These are phyloP conservation scores for Colletotrichum sp. DNA, from an alignment of 2,329 filamentous ascomycete genomes.

Conservation along the genomic window DNA sequence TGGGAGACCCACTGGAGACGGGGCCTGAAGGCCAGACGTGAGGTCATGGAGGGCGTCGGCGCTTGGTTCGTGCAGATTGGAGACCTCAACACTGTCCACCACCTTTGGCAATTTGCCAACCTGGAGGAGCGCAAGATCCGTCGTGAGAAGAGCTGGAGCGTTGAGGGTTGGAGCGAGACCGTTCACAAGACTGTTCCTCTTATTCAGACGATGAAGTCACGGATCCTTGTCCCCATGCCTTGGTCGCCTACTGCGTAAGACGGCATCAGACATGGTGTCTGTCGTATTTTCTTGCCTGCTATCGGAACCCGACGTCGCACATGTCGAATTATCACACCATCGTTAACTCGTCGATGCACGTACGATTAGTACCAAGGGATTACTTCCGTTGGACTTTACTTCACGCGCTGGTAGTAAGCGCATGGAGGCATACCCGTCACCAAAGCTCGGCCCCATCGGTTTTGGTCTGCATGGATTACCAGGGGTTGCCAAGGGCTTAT, in stretches of 20 bases:
- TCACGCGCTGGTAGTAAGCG: not conserved
- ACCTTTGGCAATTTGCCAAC: conserved; percentile 98
- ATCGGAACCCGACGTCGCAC: not conserved
- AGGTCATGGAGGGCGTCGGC: conserved; percentile 98
- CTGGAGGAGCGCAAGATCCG: conserved; percentile 90
- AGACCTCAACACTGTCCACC: conserved; percentile 95
- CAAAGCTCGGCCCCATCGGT: not conserved
- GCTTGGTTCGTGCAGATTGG: conserved; percentile 99
- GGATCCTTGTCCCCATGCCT: conserved; percentile 90
- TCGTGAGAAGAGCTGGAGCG: conserved; percentile 92
- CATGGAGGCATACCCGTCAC: not conserved
- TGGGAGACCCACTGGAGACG: conserved; percentile 99
- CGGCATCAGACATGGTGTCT: not conserved
- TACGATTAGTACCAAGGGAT: not conserved
- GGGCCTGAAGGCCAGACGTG: conserved; percentile 85
- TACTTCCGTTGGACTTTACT: not conserved
- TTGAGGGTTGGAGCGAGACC: conserved; percentile 95
- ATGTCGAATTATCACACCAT: not conserved
- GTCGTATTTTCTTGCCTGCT: not conserved
- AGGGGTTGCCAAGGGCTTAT: not conserved
- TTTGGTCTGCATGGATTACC: not conserved
- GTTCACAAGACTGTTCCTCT: conserved; percentile 98
- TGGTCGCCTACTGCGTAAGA: conserved; percentile 89
- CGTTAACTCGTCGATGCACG: not conserved
- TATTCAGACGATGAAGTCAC: conserved; percentile 95